Base-by-base conservation (phyloP, 2,329 filamentous ascomycete genomes). In the Didymellaceae sp. region DNA sequence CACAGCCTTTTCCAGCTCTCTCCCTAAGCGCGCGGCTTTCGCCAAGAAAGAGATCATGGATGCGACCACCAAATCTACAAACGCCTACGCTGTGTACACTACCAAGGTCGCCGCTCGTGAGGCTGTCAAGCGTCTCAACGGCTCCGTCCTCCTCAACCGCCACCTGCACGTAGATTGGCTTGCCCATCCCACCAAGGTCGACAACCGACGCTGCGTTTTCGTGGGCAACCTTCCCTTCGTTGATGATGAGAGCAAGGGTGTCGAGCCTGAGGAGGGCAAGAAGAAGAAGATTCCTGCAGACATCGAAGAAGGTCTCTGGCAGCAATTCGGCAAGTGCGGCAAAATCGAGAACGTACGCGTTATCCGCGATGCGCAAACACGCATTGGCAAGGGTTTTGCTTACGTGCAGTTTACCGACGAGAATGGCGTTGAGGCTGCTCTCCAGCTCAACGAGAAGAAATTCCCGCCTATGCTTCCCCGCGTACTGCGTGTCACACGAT, bases 181-280 rank as follows among this genome's bases (percentile, higher is more conserved):
- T 25, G 90, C 92, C 0, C 91, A 97, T 74, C 94, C 94, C 0
- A 82, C 89, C 11, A 84, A 87, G 31, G 85, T 87, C 14, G 93
- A 96, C 68, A 86, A 96, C 73, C 86, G 88, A 52, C 88, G 92
- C 45, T 99, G 94, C 73, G 87, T 99, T 13, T 99, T 99, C 67
- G 90, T 99, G 20, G 94, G 94, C 37, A 99, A 99, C 68, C 82
- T 99, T 1, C 91, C 91, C 40, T 99, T 99, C 66, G 90, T 99
- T 13, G 93, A 97, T 66, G 91, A 97, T 60, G 92, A 97, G 75
- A 89, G 84, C 30, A 80, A 88, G 41, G 75, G 89, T 17, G 83
- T 80, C 34, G 75, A 76, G 40, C 81, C 86, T 25, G 85, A 85
- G 41, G 83, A 86, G 65, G 89, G 90, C 26, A 64, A 63, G 30